phyloP scores from a whole-genome alignment of 2,329 filamentous ascomycete genomes.

The Fusarium neocosmosporiellum region DNA sequence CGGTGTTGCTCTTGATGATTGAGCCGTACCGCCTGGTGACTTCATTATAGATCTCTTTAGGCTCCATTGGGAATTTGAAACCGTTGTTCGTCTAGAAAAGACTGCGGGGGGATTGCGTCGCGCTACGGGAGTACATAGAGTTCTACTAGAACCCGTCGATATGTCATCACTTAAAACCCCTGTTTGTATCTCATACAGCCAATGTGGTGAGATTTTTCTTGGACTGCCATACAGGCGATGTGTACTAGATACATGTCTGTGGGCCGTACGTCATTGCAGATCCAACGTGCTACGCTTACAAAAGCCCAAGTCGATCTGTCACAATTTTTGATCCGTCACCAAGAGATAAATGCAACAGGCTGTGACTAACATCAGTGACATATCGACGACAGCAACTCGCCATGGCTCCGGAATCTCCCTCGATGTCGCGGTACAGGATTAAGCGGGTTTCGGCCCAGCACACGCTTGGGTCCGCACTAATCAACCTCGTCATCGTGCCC shows the following conservation, averaged over 20 bases:
- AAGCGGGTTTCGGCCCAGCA: too few relatives aligned
- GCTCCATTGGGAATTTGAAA: not conserved
- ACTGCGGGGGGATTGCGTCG: not conserved
- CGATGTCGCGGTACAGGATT: too few relatives aligned
- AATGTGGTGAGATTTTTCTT: not conserved
- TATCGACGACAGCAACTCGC: not conserved
- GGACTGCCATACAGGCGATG: not conserved
- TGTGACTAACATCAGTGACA: not conserved
- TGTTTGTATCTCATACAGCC: not conserved
- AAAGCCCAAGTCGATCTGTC: not conserved
- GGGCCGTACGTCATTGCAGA: not conserved
- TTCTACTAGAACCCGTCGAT: not conserved
- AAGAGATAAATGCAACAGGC: not conserved
- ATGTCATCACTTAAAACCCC: not conserved
- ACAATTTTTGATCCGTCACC: not conserved
- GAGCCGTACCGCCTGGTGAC: conserved; percentile 48
- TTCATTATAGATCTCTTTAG: conserved; percentile 8
- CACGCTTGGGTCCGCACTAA: too few relatives aligned
- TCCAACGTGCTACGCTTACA: not conserved
- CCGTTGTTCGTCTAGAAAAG: not conserved
- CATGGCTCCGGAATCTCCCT: too few relatives aligned
- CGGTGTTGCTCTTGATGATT: conserved; percentile 41
- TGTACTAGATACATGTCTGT: not conserved
- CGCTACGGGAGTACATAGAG: too few relatives aligned
- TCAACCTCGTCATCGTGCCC: too few relatives aligned